Evolutionary conservation across 2,329 filamentous ascomycete genomes (phyloP).

Genomic region (Microdochium trichocladiopsis): DNA sequence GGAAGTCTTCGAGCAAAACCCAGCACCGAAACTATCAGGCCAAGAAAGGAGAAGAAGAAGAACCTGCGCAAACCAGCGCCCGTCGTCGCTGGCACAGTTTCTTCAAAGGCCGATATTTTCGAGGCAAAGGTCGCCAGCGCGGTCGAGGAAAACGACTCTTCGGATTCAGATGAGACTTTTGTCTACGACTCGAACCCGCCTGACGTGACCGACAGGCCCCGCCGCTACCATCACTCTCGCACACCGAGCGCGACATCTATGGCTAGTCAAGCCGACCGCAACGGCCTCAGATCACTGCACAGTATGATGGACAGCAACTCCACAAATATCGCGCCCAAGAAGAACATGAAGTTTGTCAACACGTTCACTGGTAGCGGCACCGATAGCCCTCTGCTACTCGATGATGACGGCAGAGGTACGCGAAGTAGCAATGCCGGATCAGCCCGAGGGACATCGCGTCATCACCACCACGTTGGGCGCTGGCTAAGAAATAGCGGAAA

Average conservation of each 20-base stretch:
- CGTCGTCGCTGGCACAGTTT: conserved; percentile 67
- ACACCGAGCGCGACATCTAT: conserved; percentile 91
- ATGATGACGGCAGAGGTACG: conserved; percentile 60
- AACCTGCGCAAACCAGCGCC: conserved; percentile 65
- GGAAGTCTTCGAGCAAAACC: conserved; percentile 78
- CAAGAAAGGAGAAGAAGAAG: conserved; percentile 89
- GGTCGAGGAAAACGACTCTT: conserved; percentile 92
- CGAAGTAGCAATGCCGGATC: conserved; percentile 55
- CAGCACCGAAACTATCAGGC: conserved; percentile 92
- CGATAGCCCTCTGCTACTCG: conserved; percentile 46
- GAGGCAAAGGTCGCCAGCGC: conserved; percentile 95
- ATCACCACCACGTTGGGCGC: conserved; percentile 68
- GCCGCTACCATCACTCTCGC: conserved; percentile 76
- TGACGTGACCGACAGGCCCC: conserved; percentile 53
- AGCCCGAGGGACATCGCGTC: conserved; percentile 59
- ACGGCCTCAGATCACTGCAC: conserved; percentile 55
- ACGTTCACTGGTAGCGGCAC: conserved; percentile 58
- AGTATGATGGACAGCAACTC: conserved; percentile 54
- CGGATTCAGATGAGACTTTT: conserved; percentile 96
- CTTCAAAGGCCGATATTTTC: conserved; percentile 96
- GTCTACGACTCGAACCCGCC: conserved; percentile 98
- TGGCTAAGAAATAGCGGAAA: conserved; percentile 66
- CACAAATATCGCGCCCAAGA: conserved; percentile 58
- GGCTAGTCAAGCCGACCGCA: conserved; percentile 61
- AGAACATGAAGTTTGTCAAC: conserved; percentile 94